A percentile compares a stretch with the other conserved stretches of the same genome.
Evolutionary conservation across 352 stramenopile species (phyloP).

Genomic region (Pythium aphanidermatum): DNA sequence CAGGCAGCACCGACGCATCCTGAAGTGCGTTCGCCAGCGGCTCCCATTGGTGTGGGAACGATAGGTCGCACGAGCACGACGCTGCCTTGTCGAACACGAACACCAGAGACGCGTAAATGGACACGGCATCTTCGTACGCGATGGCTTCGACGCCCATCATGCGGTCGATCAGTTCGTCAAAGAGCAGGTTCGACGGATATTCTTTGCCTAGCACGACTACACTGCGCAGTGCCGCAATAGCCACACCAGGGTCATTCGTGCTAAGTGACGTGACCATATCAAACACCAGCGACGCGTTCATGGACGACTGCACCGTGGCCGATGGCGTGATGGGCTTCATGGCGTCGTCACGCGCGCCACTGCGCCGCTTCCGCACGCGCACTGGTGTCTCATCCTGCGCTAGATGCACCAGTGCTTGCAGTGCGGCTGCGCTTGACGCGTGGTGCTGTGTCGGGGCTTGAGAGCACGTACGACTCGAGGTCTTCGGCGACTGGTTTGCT

Average conservation of each 20-base stretch:
- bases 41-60: constrained; percentile 70
- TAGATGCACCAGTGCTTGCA: background rate
- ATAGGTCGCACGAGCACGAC: constrained; percentile 49
- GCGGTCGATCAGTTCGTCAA: constrained; percentile 71
- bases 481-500: background rate
- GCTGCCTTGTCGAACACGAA: constrained; percentile 77
- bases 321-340: constrained; percentile 67
- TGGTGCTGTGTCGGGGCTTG: constrained; percentile 4
- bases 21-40: constrained; percentile 51
- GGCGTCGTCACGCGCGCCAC: constrained; percentile 2
- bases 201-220: constrained; percentile 83
- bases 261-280: constrained; percentile 80
- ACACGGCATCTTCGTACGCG: constrained; percentile 61
- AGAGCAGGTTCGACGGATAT: constrained; percentile 76
- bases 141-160: constrained; percentile 68
- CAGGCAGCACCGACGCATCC: constrained; percentile 39
- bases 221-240: constrained; percentile 65
- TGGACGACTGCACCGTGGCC: constrained; percentile 49
- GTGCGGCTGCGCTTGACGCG: background rate
- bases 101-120: constrained; percentile 73
- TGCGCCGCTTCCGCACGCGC: constrained; percentile 32
- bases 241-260: constrained; percentile 75
- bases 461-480: constrained; percentile 5
- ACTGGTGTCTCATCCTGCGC: constrained; percentile 3
- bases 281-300: constrained; percentile 76